Percentiles rank a stretch among this genome's conserved stretches.
phyloP scores from a whole-genome alignment of 1,139 yeast genomes.

The Pichia sp. region DNA sequence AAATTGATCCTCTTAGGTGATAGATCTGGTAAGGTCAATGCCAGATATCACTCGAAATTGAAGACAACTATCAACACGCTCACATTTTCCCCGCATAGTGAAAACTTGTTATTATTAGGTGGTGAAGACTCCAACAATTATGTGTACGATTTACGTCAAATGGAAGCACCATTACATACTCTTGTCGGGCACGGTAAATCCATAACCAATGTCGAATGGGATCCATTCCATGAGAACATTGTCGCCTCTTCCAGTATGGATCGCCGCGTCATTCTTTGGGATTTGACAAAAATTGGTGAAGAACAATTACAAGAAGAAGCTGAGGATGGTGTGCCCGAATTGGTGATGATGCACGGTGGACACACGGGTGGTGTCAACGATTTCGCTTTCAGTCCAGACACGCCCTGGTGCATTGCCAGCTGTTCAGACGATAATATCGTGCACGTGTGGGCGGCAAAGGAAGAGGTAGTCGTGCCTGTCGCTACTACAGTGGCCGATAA shows the following conservation, averaged over 20 bases:
- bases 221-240: conserved; percentile 63
- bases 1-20: conserved; percentile 39
- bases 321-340: conserved; percentile 75
- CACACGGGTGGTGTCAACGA: conserved; percentile 74
- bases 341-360: conserved; percentile 84
- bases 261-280: conserved; percentile 70
- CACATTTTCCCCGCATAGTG: conserved; percentile 57
- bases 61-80: conserved; percentile 46
- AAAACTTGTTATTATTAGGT: conserved; percentile 57
- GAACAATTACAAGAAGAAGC: conserved; percentile 76
- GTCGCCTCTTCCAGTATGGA: conserved; percentile 71
- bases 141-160: conserved; percentile 51
- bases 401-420: conserved; percentile 68
- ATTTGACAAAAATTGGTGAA: conserved; percentile 61
- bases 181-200: conserved; percentile 75
- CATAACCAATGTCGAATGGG: conserved; percentile 63
- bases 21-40: conserved; percentile 31
- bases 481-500: too few species aligned
- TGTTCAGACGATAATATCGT: conserved; percentile 74
- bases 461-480: conserved; percentile 37
- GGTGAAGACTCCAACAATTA: conserved; percentile 59
- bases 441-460: conserved; percentile 62
- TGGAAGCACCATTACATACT: conserved; percentile 45
- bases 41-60: conserved; percentile 24
- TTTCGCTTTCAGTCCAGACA: conserved; percentile 59